Conservation (phyloP, 139 green algal genomes). For the Ostreobium quekettii region DNA sequence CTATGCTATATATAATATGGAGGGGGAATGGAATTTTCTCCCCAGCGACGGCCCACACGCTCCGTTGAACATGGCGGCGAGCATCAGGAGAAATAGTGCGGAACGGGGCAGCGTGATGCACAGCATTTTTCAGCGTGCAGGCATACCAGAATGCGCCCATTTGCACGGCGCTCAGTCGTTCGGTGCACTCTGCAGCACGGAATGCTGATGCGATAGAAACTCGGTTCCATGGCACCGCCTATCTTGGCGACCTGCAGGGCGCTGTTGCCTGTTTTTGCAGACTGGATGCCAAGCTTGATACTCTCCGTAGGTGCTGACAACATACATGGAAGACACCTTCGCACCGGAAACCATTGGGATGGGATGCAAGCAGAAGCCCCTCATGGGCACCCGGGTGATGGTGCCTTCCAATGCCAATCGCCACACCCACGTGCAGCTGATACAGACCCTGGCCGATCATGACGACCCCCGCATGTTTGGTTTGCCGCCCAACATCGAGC, state of each 20-base stretch:
- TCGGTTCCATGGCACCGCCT: neutral
- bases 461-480: constrained; percentile 54
- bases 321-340: neutral
- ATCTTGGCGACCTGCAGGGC: neutral
- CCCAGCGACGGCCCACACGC: no score
- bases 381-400: neutral
- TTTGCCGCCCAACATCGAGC: constrained; percentile 65
- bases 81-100: no score
- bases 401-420: neutral
- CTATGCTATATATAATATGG: no score
- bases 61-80: no score
- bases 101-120: no score
- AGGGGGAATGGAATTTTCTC: no score
- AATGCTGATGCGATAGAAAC: neutral
- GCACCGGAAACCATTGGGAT: neutral
- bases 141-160: no score
- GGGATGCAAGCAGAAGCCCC: neutral
- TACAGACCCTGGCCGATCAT: constrained; percentile 35
- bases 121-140: no score
- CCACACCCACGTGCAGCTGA: neutral
- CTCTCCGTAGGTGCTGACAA: neutral
- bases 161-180: no score
- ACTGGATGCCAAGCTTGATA: neutral
- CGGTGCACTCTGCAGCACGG: no score
- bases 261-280: neutral